Conservation (phyloP, 2,329 filamentous ascomycete species). For the Chrysoporthe cubensis region DNA sequence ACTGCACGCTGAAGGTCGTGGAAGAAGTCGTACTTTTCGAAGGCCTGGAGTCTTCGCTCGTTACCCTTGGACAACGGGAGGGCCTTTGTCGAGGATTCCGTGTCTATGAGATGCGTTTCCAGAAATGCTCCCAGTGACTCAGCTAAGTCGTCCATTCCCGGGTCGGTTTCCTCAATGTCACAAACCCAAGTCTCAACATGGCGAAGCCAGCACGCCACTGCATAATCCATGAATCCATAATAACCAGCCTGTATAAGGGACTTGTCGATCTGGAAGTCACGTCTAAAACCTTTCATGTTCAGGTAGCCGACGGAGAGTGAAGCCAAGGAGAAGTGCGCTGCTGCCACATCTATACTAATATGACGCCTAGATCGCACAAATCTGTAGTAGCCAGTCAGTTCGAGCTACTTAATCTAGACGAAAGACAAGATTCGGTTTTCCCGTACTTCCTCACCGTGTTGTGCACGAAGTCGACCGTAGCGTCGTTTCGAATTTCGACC, state of each 20-base stretch:
- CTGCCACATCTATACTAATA: constrained; percentile 9
- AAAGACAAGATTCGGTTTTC: not conserved
- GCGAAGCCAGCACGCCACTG: constrained; percentile 1
- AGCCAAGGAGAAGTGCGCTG: constrained; percentile 32
- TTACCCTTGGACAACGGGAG: not conserved
- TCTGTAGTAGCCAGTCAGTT: constrained; percentile 1
- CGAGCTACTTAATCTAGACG: not conserved
- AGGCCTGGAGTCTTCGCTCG: not conserved
- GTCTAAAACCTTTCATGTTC: constrained; percentile 17
- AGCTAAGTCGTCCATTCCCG: constrained; percentile 2
- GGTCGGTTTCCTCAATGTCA: not conserved
- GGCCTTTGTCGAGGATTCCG: not conserved
- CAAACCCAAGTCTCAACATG: constrained; percentile 8
- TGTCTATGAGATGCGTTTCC: not conserved
- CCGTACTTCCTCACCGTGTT: constrained; percentile 40
- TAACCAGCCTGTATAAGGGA: not conserved
- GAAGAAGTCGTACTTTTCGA: constrained; percentile 1
- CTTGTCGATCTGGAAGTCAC: not conserved
- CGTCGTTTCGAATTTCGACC: constrained; percentile 36
- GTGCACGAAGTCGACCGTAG: constrained; percentile 42
- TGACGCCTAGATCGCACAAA: constrained; percentile 22
- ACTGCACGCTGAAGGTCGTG: constrained; percentile 2
- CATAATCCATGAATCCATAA: constrained; percentile 16
- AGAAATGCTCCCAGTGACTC: constrained; percentile 2
- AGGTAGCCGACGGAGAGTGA: constrained; percentile 27